Percentiles rank a stretch among this genome's conserved stretches.
Conservation (phyloP, 2,329 filamentous ascomycete genomes). For the Monosporascus sp. region DNA sequence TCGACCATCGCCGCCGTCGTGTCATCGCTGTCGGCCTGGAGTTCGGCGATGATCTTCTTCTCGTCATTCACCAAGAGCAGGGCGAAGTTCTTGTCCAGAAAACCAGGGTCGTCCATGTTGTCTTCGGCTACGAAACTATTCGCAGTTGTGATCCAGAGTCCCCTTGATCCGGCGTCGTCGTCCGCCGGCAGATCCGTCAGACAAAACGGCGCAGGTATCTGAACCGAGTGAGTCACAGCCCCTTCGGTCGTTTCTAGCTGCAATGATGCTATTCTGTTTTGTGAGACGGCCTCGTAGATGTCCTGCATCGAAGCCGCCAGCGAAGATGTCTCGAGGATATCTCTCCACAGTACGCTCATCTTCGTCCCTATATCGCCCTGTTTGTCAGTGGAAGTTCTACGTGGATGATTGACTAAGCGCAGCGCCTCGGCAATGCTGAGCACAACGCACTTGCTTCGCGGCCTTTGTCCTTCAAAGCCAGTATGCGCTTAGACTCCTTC, state of each 20-base stretch:
- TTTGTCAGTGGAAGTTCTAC: constrained; percentile 9
- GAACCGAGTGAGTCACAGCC: constrained; percentile 56
- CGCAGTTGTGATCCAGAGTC: constrained; percentile 83
- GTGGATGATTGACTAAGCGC: no score
- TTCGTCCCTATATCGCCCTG: constrained; percentile 39
- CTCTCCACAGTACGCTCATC: constrained; percentile 64
- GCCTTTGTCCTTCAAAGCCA: constrained; percentile 75
- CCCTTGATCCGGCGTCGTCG: constrained; percentile 64
- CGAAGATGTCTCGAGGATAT: constrained; percentile 67
- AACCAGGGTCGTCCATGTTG: constrained; percentile 58
- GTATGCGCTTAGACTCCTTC: constrained; percentile 80
- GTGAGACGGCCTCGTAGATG: constrained; percentile 74
- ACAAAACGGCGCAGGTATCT: constrained; percentile 63
- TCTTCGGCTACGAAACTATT: constrained; percentile 70
- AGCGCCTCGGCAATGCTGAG: neutral
- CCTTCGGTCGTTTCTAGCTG: constrained; percentile 63
- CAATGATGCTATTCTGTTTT: constrained; percentile 80
- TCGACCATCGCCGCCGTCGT: constrained; percentile 74
- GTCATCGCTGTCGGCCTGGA: constrained; percentile 72
- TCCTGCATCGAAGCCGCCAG: constrained; percentile 79
- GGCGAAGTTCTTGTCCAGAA: constrained; percentile 81
- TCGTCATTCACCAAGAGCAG: constrained; percentile 82
- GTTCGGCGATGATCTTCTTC: constrained; percentile 64
- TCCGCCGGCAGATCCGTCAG: constrained; percentile 68
- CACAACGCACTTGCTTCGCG: constrained; percentile 50